Evolutionary conservation across 345 rosid species (phyloP).

Genomic region (Moricandia moricandioides): DNA sequence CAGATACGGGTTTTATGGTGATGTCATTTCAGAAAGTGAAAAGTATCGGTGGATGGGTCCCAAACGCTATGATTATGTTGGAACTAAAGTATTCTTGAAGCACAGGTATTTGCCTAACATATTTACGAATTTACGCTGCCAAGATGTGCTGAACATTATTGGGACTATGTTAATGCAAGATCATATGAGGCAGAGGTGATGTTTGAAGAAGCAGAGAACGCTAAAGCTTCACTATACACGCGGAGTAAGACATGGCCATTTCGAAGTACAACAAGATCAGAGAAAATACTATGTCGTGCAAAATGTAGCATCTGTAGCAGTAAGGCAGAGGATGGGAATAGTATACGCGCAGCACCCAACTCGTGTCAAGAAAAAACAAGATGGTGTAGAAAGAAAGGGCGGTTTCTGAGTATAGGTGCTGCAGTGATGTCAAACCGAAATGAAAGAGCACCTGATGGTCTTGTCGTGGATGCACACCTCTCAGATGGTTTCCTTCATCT

Average conservation of each 20-base stretch:
- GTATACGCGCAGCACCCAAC: background rate
- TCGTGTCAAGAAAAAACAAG: constrained; percentile 39
- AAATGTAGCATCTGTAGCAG: constrained; percentile 62
- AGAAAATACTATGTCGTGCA: constrained; percentile 61
- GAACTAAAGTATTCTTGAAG: constrained; percentile 87
- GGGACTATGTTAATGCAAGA: constrained; percentile 39
- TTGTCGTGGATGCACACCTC: constrained; percentile 95
- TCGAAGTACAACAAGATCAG: constrained; percentile 45
- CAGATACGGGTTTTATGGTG: constrained; percentile 97
- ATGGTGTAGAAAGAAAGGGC: constrained; percentile 68
- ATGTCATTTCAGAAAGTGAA: constrained; percentile 91
- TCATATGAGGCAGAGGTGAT: constrained; percentile 87
- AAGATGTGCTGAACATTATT: background rate
- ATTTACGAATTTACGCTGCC: background rate
- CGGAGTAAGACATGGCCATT: constrained; percentile 39
- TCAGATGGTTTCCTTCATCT: constrained; percentile 94
- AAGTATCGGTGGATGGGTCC: constrained; percentile 99
- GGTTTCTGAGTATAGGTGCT: constrained; percentile 81
- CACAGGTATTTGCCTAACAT: constrained; percentile 56
- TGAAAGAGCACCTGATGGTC: constrained; percentile 92
- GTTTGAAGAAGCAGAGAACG: constrained; percentile 53
- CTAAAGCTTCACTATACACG: constrained; percentile 28
- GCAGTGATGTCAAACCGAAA: constrained; percentile 87
- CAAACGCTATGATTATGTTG: constrained; percentile 88
- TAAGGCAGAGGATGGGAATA: constrained; percentile 35